Conservation (phyloP, 2,329 filamentous ascomycete species). For the Plenodomus lindquistii region DNA sequence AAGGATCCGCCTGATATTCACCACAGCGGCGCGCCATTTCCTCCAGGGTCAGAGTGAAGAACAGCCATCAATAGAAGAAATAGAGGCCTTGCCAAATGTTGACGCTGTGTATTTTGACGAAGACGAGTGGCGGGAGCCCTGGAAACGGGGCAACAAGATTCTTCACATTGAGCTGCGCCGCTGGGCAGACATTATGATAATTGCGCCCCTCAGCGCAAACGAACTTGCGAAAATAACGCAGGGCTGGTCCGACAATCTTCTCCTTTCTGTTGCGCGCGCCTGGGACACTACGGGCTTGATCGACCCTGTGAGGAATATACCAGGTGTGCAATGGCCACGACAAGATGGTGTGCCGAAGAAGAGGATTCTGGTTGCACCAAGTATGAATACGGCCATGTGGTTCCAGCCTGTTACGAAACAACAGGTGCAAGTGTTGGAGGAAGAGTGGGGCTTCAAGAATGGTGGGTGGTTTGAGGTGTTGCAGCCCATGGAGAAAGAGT, state of each 20-base stretch:
- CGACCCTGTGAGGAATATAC: slow-evolving; percentile 34
- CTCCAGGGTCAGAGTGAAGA: slow-evolving; percentile 75
- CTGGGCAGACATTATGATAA: slow-evolving; percentile 78
- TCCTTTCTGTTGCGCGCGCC: slow-evolving; percentile 75
- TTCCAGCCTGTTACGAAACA: slow-evolving; percentile 76
- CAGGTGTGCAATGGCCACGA: slow-evolving; percentile 24
- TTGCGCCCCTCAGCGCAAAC: slow-evolving; percentile 84
- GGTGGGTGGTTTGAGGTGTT: slow-evolving; percentile 69
- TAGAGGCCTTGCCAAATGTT: slow-evolving; percentile 69
- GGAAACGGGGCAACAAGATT: slow-evolving; percentile 78
- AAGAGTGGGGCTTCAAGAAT: slow-evolving; percentile 68
- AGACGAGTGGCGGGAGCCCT: slow-evolving; percentile 83
- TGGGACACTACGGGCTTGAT: slow-evolving; percentile 70
- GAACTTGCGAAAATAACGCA: slow-evolving; percentile 79
- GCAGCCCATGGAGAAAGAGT: slow-evolving; percentile 70
- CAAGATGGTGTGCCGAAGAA: slow-evolving; percentile 45
- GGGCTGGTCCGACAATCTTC: slow-evolving; percentile 76
- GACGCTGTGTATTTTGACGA: slow-evolving; percentile 80
- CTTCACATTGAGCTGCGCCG: slow-evolving; percentile 87
- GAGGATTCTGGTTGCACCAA: slow-evolving; percentile 74
- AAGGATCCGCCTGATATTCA: slow-evolving; percentile 85
- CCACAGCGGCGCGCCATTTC: slow-evolving; percentile 73
- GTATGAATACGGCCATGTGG: slow-evolving; percentile 95
- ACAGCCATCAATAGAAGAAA: slow-evolving; percentile 68
- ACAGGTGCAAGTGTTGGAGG: slow-evolving; percentile 70